phyloP scores from a whole-genome alignment of 805 yeast genomes.

The Jamesozyma lodderae region DNA sequence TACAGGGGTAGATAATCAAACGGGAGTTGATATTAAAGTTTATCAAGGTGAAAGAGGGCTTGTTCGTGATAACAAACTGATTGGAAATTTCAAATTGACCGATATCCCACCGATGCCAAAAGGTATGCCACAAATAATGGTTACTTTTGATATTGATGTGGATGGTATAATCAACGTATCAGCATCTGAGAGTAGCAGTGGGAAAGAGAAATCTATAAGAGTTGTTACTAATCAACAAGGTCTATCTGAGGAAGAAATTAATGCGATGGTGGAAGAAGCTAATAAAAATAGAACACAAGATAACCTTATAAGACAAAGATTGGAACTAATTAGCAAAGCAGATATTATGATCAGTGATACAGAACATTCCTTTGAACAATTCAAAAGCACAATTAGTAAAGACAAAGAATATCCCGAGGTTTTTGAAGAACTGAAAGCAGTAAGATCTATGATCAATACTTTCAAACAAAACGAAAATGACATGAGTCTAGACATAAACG shows the following conservation, averaged over 20 bases:
- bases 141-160: slow-evolving; percentile 71
- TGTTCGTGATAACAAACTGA: slow-evolving; percentile 66
- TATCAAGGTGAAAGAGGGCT: slow-evolving; percentile 76
- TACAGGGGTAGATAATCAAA: slow-evolving; percentile 79
- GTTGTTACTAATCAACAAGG: slow-evolving; percentile 65
- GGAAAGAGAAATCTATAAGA: slow-evolving; percentile 55
- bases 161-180: slow-evolving; percentile 77
- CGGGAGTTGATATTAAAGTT: slow-evolving; percentile 71
- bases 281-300: slow-evolving; percentile 53
- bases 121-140: slow-evolving; percentile 73
- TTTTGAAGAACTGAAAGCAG: slow-evolving; percentile 32
- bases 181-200: slow-evolving; percentile 72
- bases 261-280: slow-evolving; percentile 56
- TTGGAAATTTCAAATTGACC: slow-evolving; percentile 63
- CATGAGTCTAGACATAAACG: slow-evolving; percentile 36
- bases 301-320: slow-evolving; percentile 46
- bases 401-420: slow-evolving; percentile 40
- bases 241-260: slow-evolving; percentile 58
- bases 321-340: slow-evolving; percentile 65
- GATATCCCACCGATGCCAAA: slow-evolving; percentile 72
- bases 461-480: slow-evolving; percentile 47
- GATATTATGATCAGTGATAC: slow-evolving; percentile 78
- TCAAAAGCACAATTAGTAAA: slow-evolving; percentile 35
- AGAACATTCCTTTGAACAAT: slow-evolving; percentile 67
- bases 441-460: slow-evolving; percentile 36